These are phyloP conservation scores for Moniliella sp. DNA, from an alignment of 1,284 basidiomycete genomes.

Conservation along the genomic window DNA sequence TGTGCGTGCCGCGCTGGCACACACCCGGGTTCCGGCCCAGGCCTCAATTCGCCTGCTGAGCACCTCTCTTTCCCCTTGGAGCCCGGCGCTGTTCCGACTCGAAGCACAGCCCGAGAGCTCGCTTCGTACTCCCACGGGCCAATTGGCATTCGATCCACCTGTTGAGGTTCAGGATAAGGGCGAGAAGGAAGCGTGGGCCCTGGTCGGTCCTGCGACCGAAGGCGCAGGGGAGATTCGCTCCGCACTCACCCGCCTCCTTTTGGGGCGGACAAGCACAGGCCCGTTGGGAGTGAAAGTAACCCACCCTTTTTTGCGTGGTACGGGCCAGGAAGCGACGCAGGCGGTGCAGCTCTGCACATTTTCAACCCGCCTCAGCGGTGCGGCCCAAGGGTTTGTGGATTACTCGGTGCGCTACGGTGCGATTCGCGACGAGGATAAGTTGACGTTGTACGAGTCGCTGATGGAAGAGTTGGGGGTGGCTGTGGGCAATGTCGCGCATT, in stretches of 20 bases:
- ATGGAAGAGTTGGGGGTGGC: conserved; percentile 16
- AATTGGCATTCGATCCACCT: too few relatives aligned
- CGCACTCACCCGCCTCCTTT: not conserved
- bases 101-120: too few relatives aligned
- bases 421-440: conserved; percentile 18
- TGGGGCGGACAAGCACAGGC: not conserved
- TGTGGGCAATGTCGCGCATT: conserved; percentile 12
- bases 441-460: conserved; percentile 22
- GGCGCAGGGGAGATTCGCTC: not conserved
- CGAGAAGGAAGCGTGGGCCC: not conserved
- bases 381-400: conserved; percentile 13
- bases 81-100: too few relatives aligned
- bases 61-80: too few relatives aligned
- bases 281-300: too few relatives aligned
- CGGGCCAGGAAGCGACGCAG: not conserved
- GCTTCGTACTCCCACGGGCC: too few relatives aligned
- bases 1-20: too few relatives aligned
- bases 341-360: not conserved
- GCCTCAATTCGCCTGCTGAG: too few relatives aligned
- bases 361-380: not conserved
- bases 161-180: not conserved
- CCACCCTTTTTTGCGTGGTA: not conserved
- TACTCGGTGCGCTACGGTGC: conserved; percentile 25
- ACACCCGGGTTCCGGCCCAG: too few relatives aligned
- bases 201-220: not conserved